Percentiles rank a stretch among this genome's conserved stretches.
phyloP scores from a whole-genome alignment of 1,139 yeast species.

The Debaryomyces subglobosus region DNA sequence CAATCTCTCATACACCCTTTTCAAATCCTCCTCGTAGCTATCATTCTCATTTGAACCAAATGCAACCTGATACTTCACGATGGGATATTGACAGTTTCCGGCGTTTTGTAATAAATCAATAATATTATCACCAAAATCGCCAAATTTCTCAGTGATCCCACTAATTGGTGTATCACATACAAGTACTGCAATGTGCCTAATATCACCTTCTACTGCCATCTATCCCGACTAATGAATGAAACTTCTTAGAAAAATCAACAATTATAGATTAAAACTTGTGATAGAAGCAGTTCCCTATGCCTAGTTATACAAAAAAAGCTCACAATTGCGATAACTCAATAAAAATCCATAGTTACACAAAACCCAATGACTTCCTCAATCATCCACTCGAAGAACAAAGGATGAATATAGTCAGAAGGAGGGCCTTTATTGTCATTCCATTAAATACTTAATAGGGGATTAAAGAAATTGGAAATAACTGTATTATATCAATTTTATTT shows the following conservation, averaged over 20 bases:
- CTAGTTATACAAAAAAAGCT: neutral
- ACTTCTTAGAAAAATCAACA: neutral
- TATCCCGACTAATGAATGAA: conserved; percentile 1
- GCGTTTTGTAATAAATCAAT: conserved; percentile 27
- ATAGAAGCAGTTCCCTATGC: neutral
- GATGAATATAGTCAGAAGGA: neutral
- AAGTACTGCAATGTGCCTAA: conserved; percentile 45
- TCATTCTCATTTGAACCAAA: conserved; percentile 40
- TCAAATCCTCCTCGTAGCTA: conserved; percentile 13
- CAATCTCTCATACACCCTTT: conserved; percentile 21
- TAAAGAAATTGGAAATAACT: neutral
- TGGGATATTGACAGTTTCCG: conserved; percentile 16
- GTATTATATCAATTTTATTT: conserved; percentile 5
- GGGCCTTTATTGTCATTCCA: neutral
- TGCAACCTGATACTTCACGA: conserved; percentile 50
- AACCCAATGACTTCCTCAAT: conserved; percentile 1
- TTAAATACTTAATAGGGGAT: neutral
- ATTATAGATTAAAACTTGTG: neutral
- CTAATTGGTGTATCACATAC: conserved; percentile 49
- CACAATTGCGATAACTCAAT: neutral
- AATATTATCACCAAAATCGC: conserved; percentile 59
- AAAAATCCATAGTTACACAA: conserved; percentile 8
- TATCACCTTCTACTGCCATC: conserved; percentile 6
- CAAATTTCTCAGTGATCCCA: conserved; percentile 34
- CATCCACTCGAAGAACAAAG: conserved; percentile 1